Evolutionary conservation across 371 early-diverging fungal genomes (phyloP), one percentile per base, ranked within the genome.

Genomic region (Mucor ambiguus): DNA sequence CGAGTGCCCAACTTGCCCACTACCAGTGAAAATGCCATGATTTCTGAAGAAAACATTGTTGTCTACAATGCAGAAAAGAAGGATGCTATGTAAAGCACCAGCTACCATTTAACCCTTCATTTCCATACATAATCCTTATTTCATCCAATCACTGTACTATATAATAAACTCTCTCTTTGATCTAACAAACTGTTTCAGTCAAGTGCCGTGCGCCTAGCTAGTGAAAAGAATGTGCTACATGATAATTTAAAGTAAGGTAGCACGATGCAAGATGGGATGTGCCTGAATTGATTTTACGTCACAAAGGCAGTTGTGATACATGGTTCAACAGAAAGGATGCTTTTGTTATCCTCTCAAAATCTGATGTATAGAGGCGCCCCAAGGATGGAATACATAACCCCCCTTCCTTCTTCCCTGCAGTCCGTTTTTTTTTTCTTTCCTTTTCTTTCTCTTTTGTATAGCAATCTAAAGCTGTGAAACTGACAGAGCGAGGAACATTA

Each of bases 11-110:
- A 72, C 32, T 33, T 72, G 22, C 66, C 72, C 10, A 44, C 55
- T 26, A 54, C 61, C 20, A 60, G 54, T 30, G 49, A 64, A 37
- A 61, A 22, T 12, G 59, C 58, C 14, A 41, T 64, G 26, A 41
- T 70, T 22, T 63, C 66, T 32, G 74, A 74, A 58, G 68, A 74
- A 26, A 64, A 74, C 20, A 57, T 67, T 7, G 66, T 55, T 11
- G 58, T 74, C 3, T 72, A 67, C 29, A 61, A 43, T 9, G 63
- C 49, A 9, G 65, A 68, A 33, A 74, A 67, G 49, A 67, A 69
- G n/a, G 63, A 12, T 37, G 8, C n/a, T 7, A n/a, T 30, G 24
- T 46, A 61, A 48, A 43, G 8, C 7, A 41, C 9, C 20, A 44
- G n/a, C 9, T n/a, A n/a, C 44, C 4, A 37, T 37, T 12, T 5